Evolutionary conservation across 768 basidiomycete species (phyloP), one percentile per base, ranked within the genome.

Genomic region (Tubosaeta brunneosetosa): DNA sequence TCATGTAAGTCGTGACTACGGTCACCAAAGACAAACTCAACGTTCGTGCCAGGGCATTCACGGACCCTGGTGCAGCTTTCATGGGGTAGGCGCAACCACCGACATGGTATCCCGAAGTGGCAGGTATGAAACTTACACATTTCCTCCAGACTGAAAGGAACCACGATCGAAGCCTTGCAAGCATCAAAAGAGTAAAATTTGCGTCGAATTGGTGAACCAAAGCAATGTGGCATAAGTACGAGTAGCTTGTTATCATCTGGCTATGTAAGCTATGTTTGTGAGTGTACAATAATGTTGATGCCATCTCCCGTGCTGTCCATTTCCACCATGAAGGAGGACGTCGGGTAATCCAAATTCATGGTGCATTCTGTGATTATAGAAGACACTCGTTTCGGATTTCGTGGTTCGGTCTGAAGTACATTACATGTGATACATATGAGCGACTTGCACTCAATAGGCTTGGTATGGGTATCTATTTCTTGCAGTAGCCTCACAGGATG

Each of bases 1-100:
- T 86, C 60, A 80, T 88, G 82, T 82, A 43, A 53, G 64, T 51
- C 17, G 4, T 19, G 36, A 14, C n/a, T 4, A 27, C 17, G 10
- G 25, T 16, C 29, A 12, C 25, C 6, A 19, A 16, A 19, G 26
- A 19, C 14, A n/a, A 8, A 49, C 16, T 38, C 25, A 40, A 38
- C 32, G 3, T 37, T 36, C 27, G 6, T n/a, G 1, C 25, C 25
- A 67, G 67, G 56, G 47, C 55, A 31, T 67, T 69, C 51, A 32
- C 50, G 36, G 66, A 69, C n/a, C 61, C 63, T 11, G 66, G 65
- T 26, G 47, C 60, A 2, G 62, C 40, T 45, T 60, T 60, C 52
- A 25, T 67, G 10, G 59, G 65, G 67, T 66, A 59, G 38, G 63
- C 10, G 25, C 5, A 11, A 32, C n/a, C 12, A 11, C 16, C 25